Evolutionary conservation across 176 grass and related monocot genomes (phyloP).

Genomic region (Thalia dealbata): DNA sequence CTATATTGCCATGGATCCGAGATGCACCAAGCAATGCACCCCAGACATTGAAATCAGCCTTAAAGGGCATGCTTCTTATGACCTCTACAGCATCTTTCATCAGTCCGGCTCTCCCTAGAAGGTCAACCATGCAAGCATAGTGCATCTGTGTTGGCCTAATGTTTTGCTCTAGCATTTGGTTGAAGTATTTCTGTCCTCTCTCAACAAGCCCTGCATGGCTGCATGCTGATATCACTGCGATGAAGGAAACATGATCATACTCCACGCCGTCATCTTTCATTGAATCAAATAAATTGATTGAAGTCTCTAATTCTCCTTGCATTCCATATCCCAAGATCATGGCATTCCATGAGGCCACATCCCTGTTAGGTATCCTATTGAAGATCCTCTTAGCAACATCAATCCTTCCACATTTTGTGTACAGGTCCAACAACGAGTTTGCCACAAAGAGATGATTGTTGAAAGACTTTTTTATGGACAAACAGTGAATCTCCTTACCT

Average conservation of each 20-base stretch:
- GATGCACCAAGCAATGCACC: constrained; percentile 75
- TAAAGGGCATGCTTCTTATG: constrained; percentile 67
- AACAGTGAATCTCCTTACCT: constrained; percentile 77
- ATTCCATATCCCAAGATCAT: constrained; percentile 67
- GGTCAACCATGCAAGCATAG: constrained; percentile 90
- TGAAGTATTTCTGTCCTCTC: constrained; percentile 64
- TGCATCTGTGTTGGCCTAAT: constrained; percentile 66
- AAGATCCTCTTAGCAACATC: constrained; percentile 58
- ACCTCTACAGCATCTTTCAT: constrained; percentile 45
- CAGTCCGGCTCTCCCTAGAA: constrained; percentile 68
- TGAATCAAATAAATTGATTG: constrained; percentile 54
- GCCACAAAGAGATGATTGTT: constrained; percentile 42
- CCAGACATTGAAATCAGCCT: constrained; percentile 76
- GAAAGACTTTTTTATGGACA: constrained; percentile 44
- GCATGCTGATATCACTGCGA: constrained; percentile 66
- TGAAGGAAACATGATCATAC: constrained; percentile 83
- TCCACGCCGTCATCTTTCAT: constrained; percentile 51
- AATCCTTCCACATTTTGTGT: constrained; percentile 70
- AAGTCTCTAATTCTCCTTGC: constrained; percentile 56
- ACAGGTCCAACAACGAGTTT: constrained; percentile 61
- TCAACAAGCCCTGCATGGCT: constrained; percentile 75
- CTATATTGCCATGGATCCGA: constrained; percentile 69
- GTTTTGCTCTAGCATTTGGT: constrained; percentile 55
- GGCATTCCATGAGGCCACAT: constrained; percentile 79
- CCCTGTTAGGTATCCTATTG: constrained; percentile 36